Evolutionary conservation across 331 rosid genomes (phyloP), one percentile per base, ranked within the genome.

Genomic region (Malus hybrid): DNA sequence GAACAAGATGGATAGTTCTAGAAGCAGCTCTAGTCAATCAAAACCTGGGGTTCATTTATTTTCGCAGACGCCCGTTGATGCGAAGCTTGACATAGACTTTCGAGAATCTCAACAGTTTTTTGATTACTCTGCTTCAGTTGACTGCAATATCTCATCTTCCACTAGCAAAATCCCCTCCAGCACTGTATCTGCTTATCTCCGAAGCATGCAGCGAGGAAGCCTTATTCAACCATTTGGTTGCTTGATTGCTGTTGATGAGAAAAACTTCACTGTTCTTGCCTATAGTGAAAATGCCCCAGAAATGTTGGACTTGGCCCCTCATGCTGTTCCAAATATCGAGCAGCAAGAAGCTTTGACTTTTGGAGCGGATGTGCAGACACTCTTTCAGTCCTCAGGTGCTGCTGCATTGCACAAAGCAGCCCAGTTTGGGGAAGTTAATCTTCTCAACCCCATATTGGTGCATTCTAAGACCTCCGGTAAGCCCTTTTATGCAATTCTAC

Each of bases 401-500:
- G 68, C 86, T 72, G 85, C 88, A 2, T 72, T 85, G 75, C 88
- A 85, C 54, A 85, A 85, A 57, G 86, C 78, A 33, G 81, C 80
- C 29, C 50, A 79, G 12, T 76, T 76, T 72, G 80, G 73, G 50
- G 86, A 81, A 64, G 84, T 85, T 46, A 76, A 79, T 79, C 80
- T 85, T 79, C 82, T 85, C 62, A 85, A 85, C 59, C 80, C 88
- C 74, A 75, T 81, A 67, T 74, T 85, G 72, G 65, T 81, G 66
- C 86, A 85, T 63, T 81, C 82, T 31, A 85, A 11, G 59, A 79
- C 77, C 59, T 85, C 88, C 5, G 86, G 82, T 44, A 81, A 85
- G 83, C 88, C 88, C 48, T 85, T 81, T 65, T 85, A 81, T 65
- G 86, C 86, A 57, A 81, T 85, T 85, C 72, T 85, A 59, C 88